Evolutionary conservation across 108 stramenopile species (phyloP).

Genomic region (Cylindrotheca fusiformis): DNA sequence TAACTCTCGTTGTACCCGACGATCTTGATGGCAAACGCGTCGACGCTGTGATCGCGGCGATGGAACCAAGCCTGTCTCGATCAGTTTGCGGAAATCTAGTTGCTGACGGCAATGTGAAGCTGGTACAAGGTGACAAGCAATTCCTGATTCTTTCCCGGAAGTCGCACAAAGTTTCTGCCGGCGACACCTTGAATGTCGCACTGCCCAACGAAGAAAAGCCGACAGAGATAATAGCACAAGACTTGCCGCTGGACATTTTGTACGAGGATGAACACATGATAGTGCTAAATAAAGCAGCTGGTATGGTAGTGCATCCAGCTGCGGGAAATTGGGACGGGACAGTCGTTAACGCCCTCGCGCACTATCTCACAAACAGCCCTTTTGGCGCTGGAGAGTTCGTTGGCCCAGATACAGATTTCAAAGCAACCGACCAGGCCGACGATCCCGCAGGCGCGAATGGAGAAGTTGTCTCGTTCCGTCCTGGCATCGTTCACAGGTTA

Average conservation of each 20-base stretch:
- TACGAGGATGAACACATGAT: slow-evolving; percentile 94
- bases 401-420: slow-evolving; percentile 5
- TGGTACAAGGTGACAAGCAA: slow-evolving; percentile 17
- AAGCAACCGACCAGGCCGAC: slow-evolving; percentile 4
- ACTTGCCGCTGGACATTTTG: slow-evolving; percentile 79
- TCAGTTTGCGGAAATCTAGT: slow-evolving; percentile 49
- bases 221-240: slow-evolving; percentile 70
- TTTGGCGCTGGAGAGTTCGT: slow-evolving; percentile 72
- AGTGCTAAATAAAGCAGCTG: slow-evolving; percentile 89
- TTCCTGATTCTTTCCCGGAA: slow-evolving; percentile 36
- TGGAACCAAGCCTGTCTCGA: slow-evolving; percentile 41
- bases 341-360: slow-evolving; percentile 92
- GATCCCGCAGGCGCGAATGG: slow-evolving; percentile 52
- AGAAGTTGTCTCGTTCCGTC: slow-evolving; percentile 75
- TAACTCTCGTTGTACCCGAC: slow-evolving; percentile 19
- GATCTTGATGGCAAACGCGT: slow-evolving; percentile 45
- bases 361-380: slow-evolving; percentile 73
- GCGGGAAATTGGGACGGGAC: slow-evolving; percentile 96
- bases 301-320: slow-evolving; percentile 98
- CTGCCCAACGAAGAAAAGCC: slow-evolving; percentile 34
- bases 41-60: slow-evolving; percentile 42
- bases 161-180: slow-evolving; percentile 44
- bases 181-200: slow-evolving; percentile 27
- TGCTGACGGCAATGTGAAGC: slow-evolving; percentile 23
- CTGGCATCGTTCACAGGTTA: slow-evolving; percentile 94